Evolutionary conservation across 2,329 filamentous ascomycete genomes (phyloP).

Genomic region (Neofusicoccum parvum): DNA sequence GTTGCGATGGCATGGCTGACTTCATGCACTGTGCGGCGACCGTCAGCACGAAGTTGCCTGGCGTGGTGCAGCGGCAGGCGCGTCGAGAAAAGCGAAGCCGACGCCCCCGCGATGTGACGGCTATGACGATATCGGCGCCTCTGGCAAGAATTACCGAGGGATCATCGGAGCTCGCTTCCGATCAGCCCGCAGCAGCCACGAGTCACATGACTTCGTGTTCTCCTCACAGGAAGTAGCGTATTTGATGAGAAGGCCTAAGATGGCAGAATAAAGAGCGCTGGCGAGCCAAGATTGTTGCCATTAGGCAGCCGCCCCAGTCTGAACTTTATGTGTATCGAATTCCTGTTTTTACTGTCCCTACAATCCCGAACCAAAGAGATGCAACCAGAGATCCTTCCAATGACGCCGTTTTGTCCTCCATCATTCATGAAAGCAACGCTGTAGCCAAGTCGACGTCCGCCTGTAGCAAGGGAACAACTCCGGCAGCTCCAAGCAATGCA

Average conservation of each 20-base stretch:
- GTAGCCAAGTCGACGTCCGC: background rate
- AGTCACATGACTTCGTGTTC: background rate
- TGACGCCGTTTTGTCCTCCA: background rate
- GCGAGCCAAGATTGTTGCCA: too few relatives aligned
- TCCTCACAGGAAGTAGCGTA: background rate
- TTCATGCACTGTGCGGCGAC: background rate
- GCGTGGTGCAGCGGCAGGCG: background rate
- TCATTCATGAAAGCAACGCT: background rate
- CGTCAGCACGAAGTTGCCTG: background rate
- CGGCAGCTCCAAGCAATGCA: background rate
- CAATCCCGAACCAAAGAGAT: background rate
- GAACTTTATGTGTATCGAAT: too few relatives aligned
- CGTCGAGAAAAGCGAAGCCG: constrained; percentile 11
- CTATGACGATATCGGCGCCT: constrained; percentile 12
- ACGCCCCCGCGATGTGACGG: constrained; percentile 1
- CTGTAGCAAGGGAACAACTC: background rate
- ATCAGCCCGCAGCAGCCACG: background rate
- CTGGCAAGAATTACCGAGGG: constrained; percentile 13
- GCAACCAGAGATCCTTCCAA: background rate
- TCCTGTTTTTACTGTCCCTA: too few relatives aligned
- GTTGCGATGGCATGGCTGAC: background rate
- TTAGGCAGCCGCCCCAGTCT: too few relatives aligned
- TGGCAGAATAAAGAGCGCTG: too few relatives aligned
- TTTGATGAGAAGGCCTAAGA: too few relatives aligned
- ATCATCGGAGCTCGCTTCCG: background rate